These are phyloP conservation scores for Nicotiana noctiflora DNA, from an alignment of 257 asterid species.

Conservation along the genomic window DNA sequence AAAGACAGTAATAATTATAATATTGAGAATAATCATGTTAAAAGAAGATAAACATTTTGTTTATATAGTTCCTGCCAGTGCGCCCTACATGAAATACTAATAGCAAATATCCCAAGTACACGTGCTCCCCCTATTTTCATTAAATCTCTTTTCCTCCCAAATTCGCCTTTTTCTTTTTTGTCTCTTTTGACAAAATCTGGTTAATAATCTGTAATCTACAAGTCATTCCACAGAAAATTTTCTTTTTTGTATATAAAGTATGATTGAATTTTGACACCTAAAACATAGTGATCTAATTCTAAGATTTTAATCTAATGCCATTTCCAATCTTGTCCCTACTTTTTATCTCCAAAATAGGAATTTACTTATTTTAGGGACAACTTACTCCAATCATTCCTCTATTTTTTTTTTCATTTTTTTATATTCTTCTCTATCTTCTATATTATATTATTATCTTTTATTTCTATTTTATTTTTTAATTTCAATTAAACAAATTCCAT, in stretches of 20 bases:
- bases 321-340: no score
- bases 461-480: no score
- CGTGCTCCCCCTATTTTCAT: neutral
- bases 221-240: neutral
- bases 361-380: no score
- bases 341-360: no score
- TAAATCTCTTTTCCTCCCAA: neutral
- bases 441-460: no score
- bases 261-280: neutral
- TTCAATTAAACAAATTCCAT: no score
- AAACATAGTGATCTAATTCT: neutral
- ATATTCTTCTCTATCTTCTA: no score
- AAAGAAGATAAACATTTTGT: neutral
- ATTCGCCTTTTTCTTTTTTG: neutral
- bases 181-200: constrained; percentile 6
- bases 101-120: neutral
- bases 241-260: no score
- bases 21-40: neutral
- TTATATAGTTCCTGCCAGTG: neutral
- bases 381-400: no score
- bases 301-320: no score
- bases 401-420: no score
- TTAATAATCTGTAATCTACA: neutral
- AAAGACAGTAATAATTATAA: neutral
- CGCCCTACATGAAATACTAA: neutral